phyloP scores from a whole-genome alignment of 2,329 filamentous ascomycete species.

The Esteya vermicola region DNA sequence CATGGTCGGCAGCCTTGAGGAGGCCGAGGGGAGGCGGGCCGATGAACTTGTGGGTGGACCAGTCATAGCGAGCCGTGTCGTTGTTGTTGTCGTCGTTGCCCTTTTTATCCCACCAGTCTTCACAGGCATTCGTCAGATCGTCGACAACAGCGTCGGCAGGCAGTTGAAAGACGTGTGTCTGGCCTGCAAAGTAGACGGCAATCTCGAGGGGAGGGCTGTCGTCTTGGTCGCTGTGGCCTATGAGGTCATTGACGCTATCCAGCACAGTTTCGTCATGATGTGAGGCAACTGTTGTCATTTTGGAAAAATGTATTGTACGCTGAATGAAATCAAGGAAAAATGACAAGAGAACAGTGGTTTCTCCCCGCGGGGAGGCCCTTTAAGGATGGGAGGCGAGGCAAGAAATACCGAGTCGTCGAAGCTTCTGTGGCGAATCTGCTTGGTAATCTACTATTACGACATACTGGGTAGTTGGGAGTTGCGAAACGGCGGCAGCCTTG shows the following conservation, averaged over 20 bases:
- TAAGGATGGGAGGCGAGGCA: no score
- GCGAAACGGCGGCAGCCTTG: neutral
- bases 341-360: no score
- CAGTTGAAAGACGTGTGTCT: conserved; percentile 10
- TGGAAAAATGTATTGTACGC: no score
- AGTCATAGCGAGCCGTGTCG: conserved; percentile 6
- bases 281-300: no score
- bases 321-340: no score
- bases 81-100: neutral
- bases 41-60: conserved; percentile 14
- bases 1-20: conserved; percentile 14
- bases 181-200: conserved; percentile 10
- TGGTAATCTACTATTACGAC: conserved; percentile 6
- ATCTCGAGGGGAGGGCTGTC: conserved; percentile 5
- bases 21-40: conserved; percentile 13
- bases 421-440: no score
- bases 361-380: no score
- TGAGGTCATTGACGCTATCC: no score
- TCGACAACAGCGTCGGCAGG: conserved; percentile 10
- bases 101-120: conserved; percentile 5
- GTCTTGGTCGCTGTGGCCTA: neutral
- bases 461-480: neutral
- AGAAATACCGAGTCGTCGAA: no score
- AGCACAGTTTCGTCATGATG: neutral
- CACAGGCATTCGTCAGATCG: conserved; percentile 13